A percentile compares a stretch with the other conserved stretches of the same genome.
Conservation (phyloP, 1,139 yeast species). For the Kodamaea arcana region DNA sequence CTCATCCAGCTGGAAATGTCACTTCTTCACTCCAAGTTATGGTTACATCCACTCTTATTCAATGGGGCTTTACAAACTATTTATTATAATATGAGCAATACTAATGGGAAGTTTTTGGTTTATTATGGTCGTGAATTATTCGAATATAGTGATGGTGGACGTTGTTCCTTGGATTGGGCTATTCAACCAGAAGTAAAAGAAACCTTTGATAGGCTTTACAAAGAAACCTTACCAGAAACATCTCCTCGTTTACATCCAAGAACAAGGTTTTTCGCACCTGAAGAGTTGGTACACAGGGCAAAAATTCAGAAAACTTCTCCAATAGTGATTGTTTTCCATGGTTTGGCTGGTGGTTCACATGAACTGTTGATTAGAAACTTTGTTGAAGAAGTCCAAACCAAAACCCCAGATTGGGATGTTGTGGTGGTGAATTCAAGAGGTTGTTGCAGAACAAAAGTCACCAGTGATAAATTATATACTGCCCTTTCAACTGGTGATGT, state of each 20-base stretch:
- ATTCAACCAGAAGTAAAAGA: slow-evolving; percentile 47
- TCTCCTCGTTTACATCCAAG: slow-evolving; percentile 78
- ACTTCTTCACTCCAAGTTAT: slow-evolving; percentile 37
- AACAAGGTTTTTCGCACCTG: slow-evolving; percentile 62
- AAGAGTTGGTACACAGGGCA: slow-evolving; percentile 25
- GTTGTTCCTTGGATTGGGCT: slow-evolving; percentile 76
- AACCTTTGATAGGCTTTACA: slow-evolving; percentile 46
- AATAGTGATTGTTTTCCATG: slow-evolving; percentile 69
- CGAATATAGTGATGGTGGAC: slow-evolving; percentile 58
- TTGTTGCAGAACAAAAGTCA: slow-evolving; percentile 76
- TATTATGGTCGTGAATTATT: slow-evolving; percentile 76
- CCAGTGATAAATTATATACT: slow-evolving; percentile 70
- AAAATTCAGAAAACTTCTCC: slow-evolving; percentile 46
- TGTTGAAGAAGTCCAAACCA: slow-evolving; percentile 31
- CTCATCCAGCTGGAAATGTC: slow-evolving; percentile 22
- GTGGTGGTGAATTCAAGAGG: slow-evolving; percentile 82
- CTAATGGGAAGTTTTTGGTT: slow-evolving; percentile 49
- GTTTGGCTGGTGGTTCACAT: slow-evolving; percentile 89
- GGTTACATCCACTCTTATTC: slow-evolving; percentile 60
- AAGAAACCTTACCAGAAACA: slow-evolving; percentile 56
- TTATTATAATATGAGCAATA: slow-evolving; percentile 56
- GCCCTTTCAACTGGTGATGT: slow-evolving; percentile 76
- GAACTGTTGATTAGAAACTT: slow-evolving; percentile 79
- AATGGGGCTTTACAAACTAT: slow-evolving; percentile 77
- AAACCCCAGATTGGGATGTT: slow-evolving; percentile 42